These are phyloP conservation scores for Tricholoma furcatifolium DNA, from an alignment of 768 basidiomycete species.

Conservation along the genomic window DNA sequence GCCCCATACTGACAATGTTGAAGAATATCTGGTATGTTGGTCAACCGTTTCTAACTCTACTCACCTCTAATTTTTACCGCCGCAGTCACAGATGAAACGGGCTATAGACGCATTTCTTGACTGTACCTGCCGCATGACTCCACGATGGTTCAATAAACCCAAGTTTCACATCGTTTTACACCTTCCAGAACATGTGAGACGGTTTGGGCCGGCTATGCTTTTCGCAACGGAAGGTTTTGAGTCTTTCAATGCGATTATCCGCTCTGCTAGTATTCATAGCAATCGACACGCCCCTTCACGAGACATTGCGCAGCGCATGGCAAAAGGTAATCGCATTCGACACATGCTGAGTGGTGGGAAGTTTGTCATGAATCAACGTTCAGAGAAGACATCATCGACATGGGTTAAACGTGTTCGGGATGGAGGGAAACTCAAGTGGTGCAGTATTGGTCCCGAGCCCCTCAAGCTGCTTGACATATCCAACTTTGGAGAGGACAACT, in stretches of 20 bases:
- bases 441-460: neutral
- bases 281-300: slow-evolving; percentile 24
- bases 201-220: slow-evolving; percentile 32
- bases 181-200: slow-evolving; percentile 24
- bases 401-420: too few relatives aligned
- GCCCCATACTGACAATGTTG: slow-evolving; percentile 27
- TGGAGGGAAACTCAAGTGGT: neutral
- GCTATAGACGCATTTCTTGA: slow-evolving; percentile 29
- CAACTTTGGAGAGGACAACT: too few relatives aligned
- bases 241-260: slow-evolving; percentile 25
- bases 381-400: neutral
- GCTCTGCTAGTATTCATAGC: slow-evolving; percentile 18
- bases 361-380: neutral
- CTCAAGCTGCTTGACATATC: too few relatives aligned
- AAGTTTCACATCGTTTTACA: slow-evolving; percentile 37
- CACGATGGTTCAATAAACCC: slow-evolving; percentile 32
- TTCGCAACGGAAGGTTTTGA: slow-evolving; percentile 31
- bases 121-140: slow-evolving; percentile 19
- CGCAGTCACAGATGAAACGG: slow-evolving; percentile 12
- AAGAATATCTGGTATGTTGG: slow-evolving; percentile 22
- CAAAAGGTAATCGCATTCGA: neutral
- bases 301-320: slow-evolving; percentile 15
- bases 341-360: neutral
- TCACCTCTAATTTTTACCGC: too few relatives aligned
- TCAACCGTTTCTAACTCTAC: too few relatives aligned